Conservation (phyloP, 306 rosid genomes). For the Vicia sativa region DNA sequence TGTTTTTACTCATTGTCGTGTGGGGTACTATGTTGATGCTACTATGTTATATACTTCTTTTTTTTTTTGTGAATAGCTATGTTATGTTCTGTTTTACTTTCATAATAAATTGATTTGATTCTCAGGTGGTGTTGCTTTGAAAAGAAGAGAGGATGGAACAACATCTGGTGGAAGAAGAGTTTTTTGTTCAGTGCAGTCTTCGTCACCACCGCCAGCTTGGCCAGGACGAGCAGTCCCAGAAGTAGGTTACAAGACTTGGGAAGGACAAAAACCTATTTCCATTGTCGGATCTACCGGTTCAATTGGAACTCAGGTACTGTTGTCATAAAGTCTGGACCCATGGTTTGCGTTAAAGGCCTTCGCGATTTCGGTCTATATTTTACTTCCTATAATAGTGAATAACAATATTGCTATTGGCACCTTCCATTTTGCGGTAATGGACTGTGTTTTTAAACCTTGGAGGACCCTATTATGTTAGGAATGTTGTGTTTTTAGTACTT, state of each 20-base stretch:
- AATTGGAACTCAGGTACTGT: slow-evolving; percentile 92
- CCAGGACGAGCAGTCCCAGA: slow-evolving; percentile 85
- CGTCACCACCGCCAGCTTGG: slow-evolving; percentile 93
- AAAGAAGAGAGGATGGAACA: slow-evolving; percentile 53
- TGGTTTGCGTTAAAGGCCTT: too few species aligned
- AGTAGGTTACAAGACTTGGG: slow-evolving; percentile 59
- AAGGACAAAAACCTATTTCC: slow-evolving; percentile 92
- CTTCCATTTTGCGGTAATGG: too few species aligned
- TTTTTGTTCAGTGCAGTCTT: slow-evolving; percentile 58
- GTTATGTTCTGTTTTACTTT: slow-evolving; percentile 19
- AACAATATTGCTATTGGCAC: too few species aligned
- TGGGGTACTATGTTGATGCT: slow-evolving; percentile 16
- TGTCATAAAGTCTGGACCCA: not conserved
- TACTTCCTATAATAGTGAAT: too few species aligned
- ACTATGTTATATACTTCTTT: too few species aligned
- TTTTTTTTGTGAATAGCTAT: too few species aligned
- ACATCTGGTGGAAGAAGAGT: slow-evolving; percentile 51
- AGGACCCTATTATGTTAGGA: too few species aligned
- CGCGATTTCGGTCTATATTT: too few species aligned
- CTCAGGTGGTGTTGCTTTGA: slow-evolving; percentile 63
- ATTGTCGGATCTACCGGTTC: slow-evolving; percentile 91
- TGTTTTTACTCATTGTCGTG: too few species aligned
- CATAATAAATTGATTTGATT: slow-evolving; percentile 13
- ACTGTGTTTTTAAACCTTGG: too few species aligned
- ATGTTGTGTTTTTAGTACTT: slow-evolving; percentile 7